phyloP scores from a whole-genome alignment of 1,284 basidiomycete species.

The Fomitopsis pinicola region DNA sequence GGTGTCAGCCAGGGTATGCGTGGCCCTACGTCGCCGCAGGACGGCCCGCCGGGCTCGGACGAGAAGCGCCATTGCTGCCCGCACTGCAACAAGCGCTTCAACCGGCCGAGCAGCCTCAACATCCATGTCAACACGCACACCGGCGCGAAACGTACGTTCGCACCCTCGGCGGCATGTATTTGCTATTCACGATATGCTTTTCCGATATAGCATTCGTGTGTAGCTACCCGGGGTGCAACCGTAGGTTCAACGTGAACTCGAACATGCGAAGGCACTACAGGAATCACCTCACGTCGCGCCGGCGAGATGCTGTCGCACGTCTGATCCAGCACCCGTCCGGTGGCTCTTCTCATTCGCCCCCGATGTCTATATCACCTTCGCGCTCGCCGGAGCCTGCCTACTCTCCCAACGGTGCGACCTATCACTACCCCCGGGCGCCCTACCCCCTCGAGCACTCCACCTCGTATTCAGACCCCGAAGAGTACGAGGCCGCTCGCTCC shows the following conservation, averaged over 20 bases:
- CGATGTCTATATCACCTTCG: constrained; percentile 3
- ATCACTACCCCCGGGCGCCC: neutral
- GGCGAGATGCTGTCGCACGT: constrained; percentile 18
- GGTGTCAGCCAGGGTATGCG: neutral
- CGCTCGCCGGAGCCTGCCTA: neutral
- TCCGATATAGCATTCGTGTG: constrained; percentile 30
- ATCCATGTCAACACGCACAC: constrained; percentile 41
- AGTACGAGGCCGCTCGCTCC: neutral
- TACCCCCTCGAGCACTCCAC: neutral
- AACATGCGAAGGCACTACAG: constrained; percentile 41
- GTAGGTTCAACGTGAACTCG: constrained; percentile 39
- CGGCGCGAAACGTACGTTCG: constrained; percentile 34
- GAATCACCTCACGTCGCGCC: constrained; percentile 27
- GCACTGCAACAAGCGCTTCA: constrained; percentile 39
- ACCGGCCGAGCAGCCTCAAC: constrained; percentile 39
- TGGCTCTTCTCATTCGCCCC: neutral
- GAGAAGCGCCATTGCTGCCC: constrained; percentile 33
- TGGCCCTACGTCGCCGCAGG: neutral
- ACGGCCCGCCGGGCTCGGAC: constrained; percentile 8
- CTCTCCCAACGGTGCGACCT: neutral
- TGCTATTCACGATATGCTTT: neutral
- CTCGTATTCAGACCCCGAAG: neutral
- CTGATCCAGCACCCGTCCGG: constrained; percentile 12
- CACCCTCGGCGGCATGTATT: neutral
- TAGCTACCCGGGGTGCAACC: constrained; percentile 34